phyloP scores from a whole-genome alignment of 108 stramenopile genomes.

The Nannochloropsis salina region DNA sequence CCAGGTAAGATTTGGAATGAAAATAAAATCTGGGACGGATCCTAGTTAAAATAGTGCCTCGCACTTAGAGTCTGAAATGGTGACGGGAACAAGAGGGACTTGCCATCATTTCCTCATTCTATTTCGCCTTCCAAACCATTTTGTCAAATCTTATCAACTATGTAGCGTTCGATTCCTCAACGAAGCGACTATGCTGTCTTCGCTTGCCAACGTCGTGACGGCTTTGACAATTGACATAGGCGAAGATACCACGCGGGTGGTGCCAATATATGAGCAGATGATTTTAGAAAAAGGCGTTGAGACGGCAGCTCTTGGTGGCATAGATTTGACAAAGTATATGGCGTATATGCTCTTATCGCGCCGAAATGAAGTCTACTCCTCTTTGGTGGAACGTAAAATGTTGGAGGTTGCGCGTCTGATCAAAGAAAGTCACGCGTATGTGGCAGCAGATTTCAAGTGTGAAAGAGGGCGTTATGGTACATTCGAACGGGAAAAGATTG shows the following conservation, averaged over 20 bases:
- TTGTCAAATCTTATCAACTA: not conserved
- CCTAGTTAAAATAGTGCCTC: not conserved
- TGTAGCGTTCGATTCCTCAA: not conserved
- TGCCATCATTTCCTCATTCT: not conserved
- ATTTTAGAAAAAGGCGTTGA: not conserved
- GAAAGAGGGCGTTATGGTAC: not conserved
- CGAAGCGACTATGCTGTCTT: not conserved
- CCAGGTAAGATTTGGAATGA: not conserved
- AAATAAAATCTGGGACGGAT: not conserved
- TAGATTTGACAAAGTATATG: not conserved
- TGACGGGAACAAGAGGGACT: no score
- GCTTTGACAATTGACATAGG: not conserved
- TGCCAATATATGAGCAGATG: not conserved
- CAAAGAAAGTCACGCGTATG: not conserved
- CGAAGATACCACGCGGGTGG: slow-evolving; percentile 6
- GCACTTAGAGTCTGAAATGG: no score
- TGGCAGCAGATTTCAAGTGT: not conserved
- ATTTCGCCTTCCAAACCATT: not conserved
- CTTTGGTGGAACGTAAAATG: not conserved
- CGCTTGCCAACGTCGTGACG: not conserved
- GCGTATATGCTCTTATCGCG: not conserved
- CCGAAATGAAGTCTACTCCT: slow-evolving; percentile 2
- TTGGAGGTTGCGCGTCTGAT: not conserved
- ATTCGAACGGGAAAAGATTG: not conserved
- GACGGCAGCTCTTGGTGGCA: not conserved